These are phyloP conservation scores for Annulohypoxylon maeteangense DNA, from an alignment of 495 filamentous ascomycete genomes.

Conservation along the genomic window DNA sequence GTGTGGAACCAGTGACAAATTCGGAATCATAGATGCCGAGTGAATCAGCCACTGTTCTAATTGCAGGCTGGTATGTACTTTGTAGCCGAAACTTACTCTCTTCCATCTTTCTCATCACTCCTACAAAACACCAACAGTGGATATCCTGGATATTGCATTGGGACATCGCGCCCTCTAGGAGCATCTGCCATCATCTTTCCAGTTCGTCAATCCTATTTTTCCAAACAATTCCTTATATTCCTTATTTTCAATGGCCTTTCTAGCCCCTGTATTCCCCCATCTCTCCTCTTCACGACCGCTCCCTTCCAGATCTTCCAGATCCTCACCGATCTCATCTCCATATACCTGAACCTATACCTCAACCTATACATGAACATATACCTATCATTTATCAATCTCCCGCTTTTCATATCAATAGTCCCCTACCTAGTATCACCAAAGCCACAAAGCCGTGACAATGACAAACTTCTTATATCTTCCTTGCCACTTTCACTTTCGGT, in stretches of 20 bases:
- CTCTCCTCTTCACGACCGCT: slow-evolving; percentile 41
- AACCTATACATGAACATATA: slow-evolving; percentile 35
- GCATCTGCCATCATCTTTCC: slow-evolving; percentile 43
- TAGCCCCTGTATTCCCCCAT: slow-evolving; percentile 36
- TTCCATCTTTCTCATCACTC: neutral
- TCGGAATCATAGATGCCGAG: neutral
- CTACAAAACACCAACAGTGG: slow-evolving; percentile 37
- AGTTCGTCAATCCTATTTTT: slow-evolving; percentile 54
- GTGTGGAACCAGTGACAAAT: neutral
- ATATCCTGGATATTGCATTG: slow-evolving; percentile 35
- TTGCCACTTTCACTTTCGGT: slow-evolving; percentile 39
- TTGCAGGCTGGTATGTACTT: neutral
- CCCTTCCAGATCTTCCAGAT: slow-evolving; percentile 34
- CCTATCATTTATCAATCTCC: slow-evolving; percentile 40
- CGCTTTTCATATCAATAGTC: slow-evolving; percentile 44
- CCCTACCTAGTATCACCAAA: slow-evolving; percentile 29
- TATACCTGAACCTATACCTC: slow-evolving; percentile 38
- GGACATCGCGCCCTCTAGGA: slow-evolving; percentile 47
- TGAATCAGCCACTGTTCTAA: slow-evolving; percentile 7
- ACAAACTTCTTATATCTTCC: slow-evolving; percentile 45
- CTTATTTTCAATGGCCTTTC: slow-evolving; percentile 33
- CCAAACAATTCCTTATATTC: slow-evolving; percentile 26
- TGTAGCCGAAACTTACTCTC: slow-evolving; percentile 13
- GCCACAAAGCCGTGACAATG: slow-evolving; percentile 49
- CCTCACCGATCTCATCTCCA: slow-evolving; percentile 37